These are phyloP conservation scores for Ogataea angusta DNA, from an alignment of 805 yeast genomes.

Conservation along the genomic window DNA sequence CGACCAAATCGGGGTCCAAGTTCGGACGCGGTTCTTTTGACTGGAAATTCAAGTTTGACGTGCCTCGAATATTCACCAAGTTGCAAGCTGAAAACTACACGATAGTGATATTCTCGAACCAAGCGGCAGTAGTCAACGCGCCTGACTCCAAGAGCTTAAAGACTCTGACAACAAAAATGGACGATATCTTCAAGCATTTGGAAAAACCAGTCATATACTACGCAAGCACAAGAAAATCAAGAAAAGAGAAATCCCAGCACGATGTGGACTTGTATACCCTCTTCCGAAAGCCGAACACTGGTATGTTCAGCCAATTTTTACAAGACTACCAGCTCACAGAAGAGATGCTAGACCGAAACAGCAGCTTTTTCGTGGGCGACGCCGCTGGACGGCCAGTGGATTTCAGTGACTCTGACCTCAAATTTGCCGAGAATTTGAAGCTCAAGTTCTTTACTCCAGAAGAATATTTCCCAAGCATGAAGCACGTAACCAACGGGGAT, in stretches of 20 bases:
- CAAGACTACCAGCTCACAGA: conserved; percentile 35
- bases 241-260: conserved; percentile 23
- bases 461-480: conserved; percentile 34
- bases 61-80: conserved; percentile 25
- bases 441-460: conserved; percentile 70
- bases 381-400: conserved; percentile 87
- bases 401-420: conserved; percentile 73
- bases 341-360: conserved; percentile 36
- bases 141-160: conserved; percentile 33
- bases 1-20: conserved; percentile 57
- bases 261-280: conserved; percentile 32
- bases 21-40: conserved; percentile 62
- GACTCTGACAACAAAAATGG: conserved; percentile 42
- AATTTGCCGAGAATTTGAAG: conserved; percentile 60
- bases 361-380: conserved; percentile 82
- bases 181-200: conserved; percentile 32
- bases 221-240: conserved; percentile 61
- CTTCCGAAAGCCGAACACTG: conserved; percentile 72
- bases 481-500: conserved; percentile 21
- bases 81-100: conserved; percentile 17
- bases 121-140: conserved; percentile 60
- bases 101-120: conserved; percentile 80
- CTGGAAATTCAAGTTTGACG: conserved; percentile 59
- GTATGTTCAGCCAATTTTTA: conserved; percentile 66
- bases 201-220: conserved; percentile 43